Base-by-base conservation (phyloP, 768 basidiomycete genomes). In the Phlebiopsis gigantea region DNA sequence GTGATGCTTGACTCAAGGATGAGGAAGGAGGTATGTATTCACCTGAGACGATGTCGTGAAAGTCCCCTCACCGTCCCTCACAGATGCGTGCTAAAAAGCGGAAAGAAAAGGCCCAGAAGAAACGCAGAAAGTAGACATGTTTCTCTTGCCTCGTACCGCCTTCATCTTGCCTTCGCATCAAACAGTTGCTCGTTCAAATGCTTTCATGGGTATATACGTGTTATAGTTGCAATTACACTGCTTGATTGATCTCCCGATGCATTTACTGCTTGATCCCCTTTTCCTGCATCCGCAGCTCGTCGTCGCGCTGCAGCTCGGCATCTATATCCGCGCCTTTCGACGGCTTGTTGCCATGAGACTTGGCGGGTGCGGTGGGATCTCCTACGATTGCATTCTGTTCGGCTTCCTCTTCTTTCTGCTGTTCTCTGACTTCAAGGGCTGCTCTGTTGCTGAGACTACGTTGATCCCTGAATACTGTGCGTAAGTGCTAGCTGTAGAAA, bases 1-100 rank as follows among this genome's bases (percentile, higher is more conserved):
- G 76, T 85, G 39, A 97, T 97, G 92, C 93, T 96, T 0, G 95
- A 97, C 71, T 75, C 92, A 4, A 78, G 95, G 62, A 93, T 94
- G 88, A 90, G 81, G 71, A 97, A 95, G 81, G 91, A 93, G 82
- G 90, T 89, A 43, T 31, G 79, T 69, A 45, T 26, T 22, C 60
- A 46, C 42, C 44, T 5, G 47, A 53, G 43, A 56, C 48, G 12
- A 31, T 55, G 43, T 9, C 45, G 31, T n/a, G 62, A 39, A 61
- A 53, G 15, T 34, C 15, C 46, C 9, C n/a, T 22, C 61, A 29
- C 51, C 51, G 22, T 53, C 39, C 57, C 31, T 47, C 14, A 15
- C 62, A 96, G 90, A 71, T 90, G n/a, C 84, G 91, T 28, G 92
- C 91, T 3, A 79, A 83, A 69, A 95, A 90, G 73, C 79, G 88